Conservation (phyloP, 2,329 filamentous ascomycete genomes). For the Fusarium nisikadoi region DNA sequence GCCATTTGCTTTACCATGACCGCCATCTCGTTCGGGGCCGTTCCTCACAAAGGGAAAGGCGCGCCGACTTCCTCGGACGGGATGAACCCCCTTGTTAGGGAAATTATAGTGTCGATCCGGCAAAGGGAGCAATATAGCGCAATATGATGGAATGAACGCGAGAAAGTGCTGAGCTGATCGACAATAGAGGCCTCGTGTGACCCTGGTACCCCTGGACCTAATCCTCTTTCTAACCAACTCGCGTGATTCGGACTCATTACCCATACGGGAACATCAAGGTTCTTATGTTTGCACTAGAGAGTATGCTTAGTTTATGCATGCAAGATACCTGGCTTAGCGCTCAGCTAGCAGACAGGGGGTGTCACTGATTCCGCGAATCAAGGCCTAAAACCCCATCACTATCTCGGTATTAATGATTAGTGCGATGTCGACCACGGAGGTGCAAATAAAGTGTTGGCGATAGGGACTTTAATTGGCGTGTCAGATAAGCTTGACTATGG, state of each 20-base stretch:
- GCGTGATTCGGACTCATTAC: constrained; percentile 28
- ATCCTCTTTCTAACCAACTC: not conserved
- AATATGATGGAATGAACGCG: not conserved
- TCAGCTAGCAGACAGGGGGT: constrained; percentile 3
- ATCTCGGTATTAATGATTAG: constrained; percentile 14
- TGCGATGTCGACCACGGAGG: constrained; percentile 14
- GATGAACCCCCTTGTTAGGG: constrained; percentile 1
- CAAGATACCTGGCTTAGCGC: constrained; percentile 12
- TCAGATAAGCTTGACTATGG: constrained; percentile 2
- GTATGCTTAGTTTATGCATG: constrained; percentile 33
- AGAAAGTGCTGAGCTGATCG: constrained; percentile 10
- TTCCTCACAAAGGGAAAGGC: constrained; percentile 8
- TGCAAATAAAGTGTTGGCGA: not conserved
- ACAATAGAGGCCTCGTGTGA: constrained; percentile 5
- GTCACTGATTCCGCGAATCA: constrained; percentile 24
- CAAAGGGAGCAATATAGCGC: not conserved
- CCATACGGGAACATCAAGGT: constrained; percentile 26
- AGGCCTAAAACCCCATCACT: not conserved
- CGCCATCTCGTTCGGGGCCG: constrained; percentile 13
- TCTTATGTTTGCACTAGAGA: constrained; percentile 26
- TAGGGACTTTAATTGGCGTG: not conserved
- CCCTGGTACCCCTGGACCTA: constrained; percentile 14
- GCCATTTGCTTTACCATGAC: not conserved
- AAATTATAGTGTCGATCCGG: constrained; percentile 9
- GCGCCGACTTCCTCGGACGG: not conserved